phyloP scores from a whole-genome alignment of 768 basidiomycete species.

The Tricholoma saponaceum region DNA sequence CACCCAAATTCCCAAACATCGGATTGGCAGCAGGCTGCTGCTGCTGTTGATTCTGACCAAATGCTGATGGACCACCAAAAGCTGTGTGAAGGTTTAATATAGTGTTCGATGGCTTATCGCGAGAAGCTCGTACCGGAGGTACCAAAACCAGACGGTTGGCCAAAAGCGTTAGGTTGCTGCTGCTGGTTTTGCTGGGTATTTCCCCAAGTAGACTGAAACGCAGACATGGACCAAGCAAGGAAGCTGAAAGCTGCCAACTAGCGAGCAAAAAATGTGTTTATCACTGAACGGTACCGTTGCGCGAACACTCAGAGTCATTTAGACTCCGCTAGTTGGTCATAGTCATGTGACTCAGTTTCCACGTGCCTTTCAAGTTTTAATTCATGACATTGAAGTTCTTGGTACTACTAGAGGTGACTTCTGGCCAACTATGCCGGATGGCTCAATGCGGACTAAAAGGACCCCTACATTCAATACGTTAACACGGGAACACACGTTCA shows the following conservation, averaged over 20 bases:
- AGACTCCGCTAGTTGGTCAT: slow-evolving; percentile 27
- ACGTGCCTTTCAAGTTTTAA: slow-evolving; percentile 36
- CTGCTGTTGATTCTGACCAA: slow-evolving; percentile 57
- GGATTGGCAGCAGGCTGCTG: slow-evolving; percentile 50
- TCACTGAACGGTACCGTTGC: slow-evolving; percentile 11
- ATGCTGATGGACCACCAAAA: slow-evolving; percentile 53
- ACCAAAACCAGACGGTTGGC: slow-evolving; percentile 67
- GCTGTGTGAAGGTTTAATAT: slow-evolving; percentile 29
- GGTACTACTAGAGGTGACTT: slow-evolving; percentile 3
- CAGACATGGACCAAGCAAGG: slow-evolving; percentile 4
- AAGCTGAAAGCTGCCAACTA: slow-evolving; percentile 10
- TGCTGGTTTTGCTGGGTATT: slow-evolving; percentile 63
- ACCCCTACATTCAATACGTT: slow-evolving; percentile 77
- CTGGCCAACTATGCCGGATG: slow-evolving; percentile 46
- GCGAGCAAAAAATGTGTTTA: slow-evolving; percentile 1
- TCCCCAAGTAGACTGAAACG: slow-evolving; percentile 55
- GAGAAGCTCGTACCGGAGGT: slow-evolving; percentile 38
- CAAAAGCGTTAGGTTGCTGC: slow-evolving; percentile 59
- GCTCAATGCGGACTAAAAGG: slow-evolving; percentile 31
- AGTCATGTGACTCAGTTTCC: slow-evolving; percentile 19
- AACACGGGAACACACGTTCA: slow-evolving; percentile 72
- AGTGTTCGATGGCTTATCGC: slow-evolving; percentile 17
- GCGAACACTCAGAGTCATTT: slow-evolving; percentile 25
- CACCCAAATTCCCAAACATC: slow-evolving; percentile 69
- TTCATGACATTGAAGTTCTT: too few relatives aligned